Percentiles rank a stretch among this genome's conserved stretches.
Evolutionary conservation across 306 rosid genomes (phyloP).

Genomic region (Alnus rubra): DNA sequence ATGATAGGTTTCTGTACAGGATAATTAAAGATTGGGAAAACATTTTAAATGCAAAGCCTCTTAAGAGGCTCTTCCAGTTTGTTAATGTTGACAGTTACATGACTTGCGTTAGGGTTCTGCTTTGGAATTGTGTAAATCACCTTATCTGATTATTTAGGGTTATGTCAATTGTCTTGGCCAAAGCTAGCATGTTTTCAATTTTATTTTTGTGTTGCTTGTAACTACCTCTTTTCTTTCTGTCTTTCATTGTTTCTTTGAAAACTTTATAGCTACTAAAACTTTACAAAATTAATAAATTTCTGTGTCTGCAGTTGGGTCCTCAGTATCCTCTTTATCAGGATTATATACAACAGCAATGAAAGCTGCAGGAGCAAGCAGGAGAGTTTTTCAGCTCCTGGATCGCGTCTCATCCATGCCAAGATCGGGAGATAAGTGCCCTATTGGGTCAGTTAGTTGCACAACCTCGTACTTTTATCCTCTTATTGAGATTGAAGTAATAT

Average conservation of each 20-base stretch:
- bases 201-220: background rate
- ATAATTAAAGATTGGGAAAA: background rate
- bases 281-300: background rate
- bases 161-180: background rate
- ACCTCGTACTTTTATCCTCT: background rate
- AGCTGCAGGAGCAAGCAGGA: slow-evolving; percentile 57
- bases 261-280: background rate
- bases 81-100: background rate
- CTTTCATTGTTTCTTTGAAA: background rate
- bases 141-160: background rate
- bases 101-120: background rate
- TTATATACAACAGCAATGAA: slow-evolving; percentile 47
- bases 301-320: slow-evolving; percentile 38
- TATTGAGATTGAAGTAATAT: background rate
- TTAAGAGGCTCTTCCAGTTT: background rate
- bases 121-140: background rate
- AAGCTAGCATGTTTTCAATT: background rate
- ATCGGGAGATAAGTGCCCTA: slow-evolving; percentile 45
- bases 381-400: slow-evolving; percentile 54
- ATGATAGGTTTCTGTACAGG: background rate
- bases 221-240: background rate
- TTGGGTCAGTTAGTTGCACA: slow-evolving; percentile 23
- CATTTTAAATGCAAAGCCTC: background rate
- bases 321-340: slow-evolving; percentile 48
- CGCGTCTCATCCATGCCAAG: slow-evolving; percentile 45